These are phyloP conservation scores for Leptosphaerulina australis DNA, from an alignment of 2,329 filamentous ascomycete species.

Conservation along the genomic window DNA sequence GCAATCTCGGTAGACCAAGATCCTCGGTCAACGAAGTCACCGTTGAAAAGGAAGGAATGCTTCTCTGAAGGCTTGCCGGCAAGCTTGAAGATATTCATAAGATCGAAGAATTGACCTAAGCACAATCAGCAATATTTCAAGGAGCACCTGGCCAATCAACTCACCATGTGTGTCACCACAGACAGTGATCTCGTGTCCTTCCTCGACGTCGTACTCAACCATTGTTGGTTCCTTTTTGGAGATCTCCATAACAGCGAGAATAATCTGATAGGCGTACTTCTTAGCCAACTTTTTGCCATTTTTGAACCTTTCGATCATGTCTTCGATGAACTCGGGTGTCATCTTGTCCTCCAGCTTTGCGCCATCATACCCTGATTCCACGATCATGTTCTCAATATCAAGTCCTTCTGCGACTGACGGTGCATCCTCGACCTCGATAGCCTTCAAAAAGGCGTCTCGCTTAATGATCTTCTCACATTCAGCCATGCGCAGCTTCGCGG, in stretches of 20 bases:
- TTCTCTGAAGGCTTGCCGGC: constrained; percentile 85
- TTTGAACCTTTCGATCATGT: constrained; percentile 92
- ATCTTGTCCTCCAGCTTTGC: constrained; percentile 77
- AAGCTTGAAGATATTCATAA: constrained; percentile 92
- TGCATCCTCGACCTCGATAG: constrained; percentile 91
- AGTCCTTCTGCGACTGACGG: constrained; percentile 90
- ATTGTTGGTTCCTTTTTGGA: constrained; percentile 94
- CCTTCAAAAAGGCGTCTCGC: constrained; percentile 88
- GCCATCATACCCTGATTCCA: constrained; percentile 87
- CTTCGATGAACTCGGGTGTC: constrained; percentile 95
- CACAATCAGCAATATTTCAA: constrained; percentile 20
- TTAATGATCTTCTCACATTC: constrained; percentile 96
- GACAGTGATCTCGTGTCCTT: constrained; percentile 82
- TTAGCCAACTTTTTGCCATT: constrained; percentile 90
- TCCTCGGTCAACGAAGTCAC: constrained; percentile 96
- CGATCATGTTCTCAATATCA: constrained; percentile 81
- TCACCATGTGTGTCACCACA: constrained; percentile 96
- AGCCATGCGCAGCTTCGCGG: constrained; percentile 86
- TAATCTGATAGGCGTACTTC: constrained; percentile 98
- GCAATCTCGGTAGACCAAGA: constrained; percentile 99
- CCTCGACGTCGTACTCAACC: constrained; percentile 86
- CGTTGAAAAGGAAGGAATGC: constrained; percentile 96
- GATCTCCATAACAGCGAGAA: constrained; percentile 86
- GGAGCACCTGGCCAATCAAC: constrained; percentile 20
- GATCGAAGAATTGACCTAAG: constrained; percentile 93